These are phyloP conservation scores for Phialophora tarda DNA, from an alignment of 2,329 filamentous ascomycete genomes.

Conservation along the genomic window DNA sequence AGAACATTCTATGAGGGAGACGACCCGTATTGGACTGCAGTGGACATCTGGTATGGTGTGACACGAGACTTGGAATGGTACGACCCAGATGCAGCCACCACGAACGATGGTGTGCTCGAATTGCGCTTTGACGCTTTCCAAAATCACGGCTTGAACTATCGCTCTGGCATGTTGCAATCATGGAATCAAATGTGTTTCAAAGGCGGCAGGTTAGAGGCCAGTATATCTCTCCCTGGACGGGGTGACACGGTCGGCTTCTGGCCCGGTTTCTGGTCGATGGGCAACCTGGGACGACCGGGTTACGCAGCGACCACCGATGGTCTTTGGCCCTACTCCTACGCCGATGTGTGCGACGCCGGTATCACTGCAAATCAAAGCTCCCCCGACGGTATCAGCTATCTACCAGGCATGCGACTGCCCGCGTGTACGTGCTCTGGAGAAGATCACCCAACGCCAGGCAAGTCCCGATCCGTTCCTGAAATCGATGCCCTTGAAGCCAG, in stretches of 20 bases:
- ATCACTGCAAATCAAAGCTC: slow-evolving; percentile 75
- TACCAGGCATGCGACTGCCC: slow-evolving; percentile 73
- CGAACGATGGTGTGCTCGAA: slow-evolving; percentile 66
- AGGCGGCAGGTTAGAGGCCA: slow-evolving; percentile 71
- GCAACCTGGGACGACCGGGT: slow-evolving; percentile 72
- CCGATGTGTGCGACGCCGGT: slow-evolving; percentile 70
- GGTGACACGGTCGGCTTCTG: slow-evolving; percentile 73
- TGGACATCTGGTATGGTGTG: slow-evolving; percentile 75
- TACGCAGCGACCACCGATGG: slow-evolving; percentile 73
- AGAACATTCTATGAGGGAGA: slow-evolving; percentile 74
- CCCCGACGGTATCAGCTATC: slow-evolving; percentile 67
- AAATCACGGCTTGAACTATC: slow-evolving; percentile 69
- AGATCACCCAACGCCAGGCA: slow-evolving; percentile 70
- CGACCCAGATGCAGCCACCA: slow-evolving; percentile 70
- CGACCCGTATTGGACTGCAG: slow-evolving; percentile 70
- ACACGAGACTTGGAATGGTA: slow-evolving; percentile 75
- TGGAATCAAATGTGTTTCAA: slow-evolving; percentile 78
- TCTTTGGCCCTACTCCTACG: slow-evolving; percentile 76
- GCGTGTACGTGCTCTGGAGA: slow-evolving; percentile 68
- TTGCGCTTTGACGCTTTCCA: slow-evolving; percentile 68
- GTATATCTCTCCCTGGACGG: slow-evolving; percentile 70
- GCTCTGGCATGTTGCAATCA: slow-evolving; percentile 75
- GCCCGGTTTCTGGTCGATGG: slow-evolving; percentile 79
- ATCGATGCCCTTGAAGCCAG: slow-evolving; percentile 76
- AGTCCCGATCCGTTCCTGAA: slow-evolving; percentile 70